Evolutionary conservation across 2,329 filamentous ascomycete species (phyloP).

Genomic region (Scedosporium minutisporum): DNA sequence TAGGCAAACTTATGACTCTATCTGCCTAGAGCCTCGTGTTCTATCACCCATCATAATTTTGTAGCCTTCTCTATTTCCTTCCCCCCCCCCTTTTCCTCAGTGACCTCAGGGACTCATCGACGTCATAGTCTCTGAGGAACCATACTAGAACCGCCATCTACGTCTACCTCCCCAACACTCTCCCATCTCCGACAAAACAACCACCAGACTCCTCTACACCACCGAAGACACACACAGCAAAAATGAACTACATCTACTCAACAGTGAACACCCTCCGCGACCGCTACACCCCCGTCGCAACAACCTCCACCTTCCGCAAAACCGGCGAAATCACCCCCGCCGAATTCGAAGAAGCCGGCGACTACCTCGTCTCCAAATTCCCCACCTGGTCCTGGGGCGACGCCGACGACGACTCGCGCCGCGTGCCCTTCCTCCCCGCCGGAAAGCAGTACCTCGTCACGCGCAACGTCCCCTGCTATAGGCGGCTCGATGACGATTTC

Average conservation of each 20-base stretch:
- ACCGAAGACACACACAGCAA: slow-evolving; percentile 11
- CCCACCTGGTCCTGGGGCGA: slow-evolving; percentile 96
- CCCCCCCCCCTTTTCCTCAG: too few relatives aligned
- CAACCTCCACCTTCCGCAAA: slow-evolving; percentile 85
- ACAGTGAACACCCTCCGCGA: slow-evolving; percentile 88
- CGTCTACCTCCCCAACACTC: too few relatives aligned
- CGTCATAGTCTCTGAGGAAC: not conserved
- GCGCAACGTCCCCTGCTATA: slow-evolving; percentile 85
- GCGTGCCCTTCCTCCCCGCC: slow-evolving; percentile 69
- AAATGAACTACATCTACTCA: slow-evolving; percentile 86
- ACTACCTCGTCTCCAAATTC: slow-evolving; percentile 98
- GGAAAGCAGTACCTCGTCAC: slow-evolving; percentile 96
- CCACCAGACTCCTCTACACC: too few relatives aligned
- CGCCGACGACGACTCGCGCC: slow-evolving; percentile 69
- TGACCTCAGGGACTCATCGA: not conserved
- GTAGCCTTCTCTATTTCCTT: too few relatives aligned
- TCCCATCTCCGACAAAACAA: not conserved
- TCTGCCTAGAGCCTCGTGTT: too few relatives aligned
- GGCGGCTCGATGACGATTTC: slow-evolving; percentile 86
- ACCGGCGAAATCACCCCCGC: slow-evolving; percentile 96
- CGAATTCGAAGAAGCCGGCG: slow-evolving; percentile 89
- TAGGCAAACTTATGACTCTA: too few relatives aligned
- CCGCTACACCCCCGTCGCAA: slow-evolving; percentile 76
- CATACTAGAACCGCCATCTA: too few relatives aligned
- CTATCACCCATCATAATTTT: too few relatives aligned